A percentile compares a stretch with the other conserved stretches of the same genome.
Evolutionary conservation across 495 filamentous ascomycete species (phyloP).

Genomic region (Penicillium parvum): DNA sequence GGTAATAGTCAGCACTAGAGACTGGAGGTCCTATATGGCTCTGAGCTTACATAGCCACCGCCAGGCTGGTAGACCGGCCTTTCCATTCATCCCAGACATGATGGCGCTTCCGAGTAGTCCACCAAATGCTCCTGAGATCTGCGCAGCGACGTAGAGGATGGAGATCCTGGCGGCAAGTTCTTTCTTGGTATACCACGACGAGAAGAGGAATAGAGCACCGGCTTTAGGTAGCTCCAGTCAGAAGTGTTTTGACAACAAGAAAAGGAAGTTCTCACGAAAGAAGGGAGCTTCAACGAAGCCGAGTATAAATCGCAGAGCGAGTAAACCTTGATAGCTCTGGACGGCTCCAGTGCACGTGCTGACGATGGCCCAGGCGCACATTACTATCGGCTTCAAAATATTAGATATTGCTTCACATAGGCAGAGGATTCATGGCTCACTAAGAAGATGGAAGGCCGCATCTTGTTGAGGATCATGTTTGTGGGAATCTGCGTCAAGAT

Average conservation of each 20-base stretch:
- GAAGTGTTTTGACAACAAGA: neutral
- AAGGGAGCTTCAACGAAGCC: slow-evolving; percentile 39
- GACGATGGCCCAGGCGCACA: slow-evolving; percentile 43
- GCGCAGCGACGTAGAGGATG: slow-evolving; percentile 54
- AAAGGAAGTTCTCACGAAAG: slow-evolving; percentile 17
- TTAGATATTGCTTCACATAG: neutral
- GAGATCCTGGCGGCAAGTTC: slow-evolving; percentile 45
- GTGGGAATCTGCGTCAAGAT: slow-evolving; percentile 32
- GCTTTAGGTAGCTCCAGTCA: slow-evolving; percentile 4
- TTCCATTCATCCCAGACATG: slow-evolving; percentile 27
- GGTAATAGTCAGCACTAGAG: neutral
- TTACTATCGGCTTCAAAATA: slow-evolving; percentile 26
- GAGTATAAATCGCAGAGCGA: slow-evolving; percentile 41
- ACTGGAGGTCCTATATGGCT: neutral
- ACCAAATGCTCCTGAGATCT: slow-evolving; percentile 52
- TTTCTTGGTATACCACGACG: slow-evolving; percentile 47
- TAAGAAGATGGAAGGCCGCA: slow-evolving; percentile 44
- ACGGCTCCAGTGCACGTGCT: slow-evolving; percentile 39
- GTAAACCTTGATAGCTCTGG: slow-evolving; percentile 39
- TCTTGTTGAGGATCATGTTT: slow-evolving; percentile 14
- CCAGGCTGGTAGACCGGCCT: slow-evolving; percentile 32
- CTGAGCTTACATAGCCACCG: slow-evolving; percentile 36
- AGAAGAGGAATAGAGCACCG: slow-evolving; percentile 38
- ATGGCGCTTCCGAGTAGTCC: slow-evolving; percentile 49
- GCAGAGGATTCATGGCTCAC: slow-evolving; percentile 33